Conservation (phyloP, 1,284 basidiomycete species). For the Puccinia horiana region DNA sequence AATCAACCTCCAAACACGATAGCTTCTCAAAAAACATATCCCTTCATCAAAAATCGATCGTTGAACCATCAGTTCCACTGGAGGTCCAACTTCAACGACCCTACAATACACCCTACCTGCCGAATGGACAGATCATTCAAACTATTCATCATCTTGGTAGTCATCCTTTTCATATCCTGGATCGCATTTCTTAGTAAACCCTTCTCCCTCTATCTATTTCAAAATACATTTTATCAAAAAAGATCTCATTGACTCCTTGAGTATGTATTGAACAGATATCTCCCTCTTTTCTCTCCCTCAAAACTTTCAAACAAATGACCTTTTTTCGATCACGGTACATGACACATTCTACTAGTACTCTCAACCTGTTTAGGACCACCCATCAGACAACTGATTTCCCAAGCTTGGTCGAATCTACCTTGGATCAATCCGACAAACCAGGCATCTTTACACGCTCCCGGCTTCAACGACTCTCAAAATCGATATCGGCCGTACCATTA, state of each 20-base stretch:
- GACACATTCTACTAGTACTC: too few species aligned
- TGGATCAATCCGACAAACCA: not conserved
- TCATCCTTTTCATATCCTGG: conserved; percentile 21
- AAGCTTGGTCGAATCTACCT: conserved; percentile 17
- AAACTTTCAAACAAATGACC: not conserved
- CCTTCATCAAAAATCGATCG: too few species aligned
- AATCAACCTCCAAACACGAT: too few species aligned
- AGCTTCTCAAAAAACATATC: too few species aligned
- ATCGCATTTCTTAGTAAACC: conserved; percentile 9
- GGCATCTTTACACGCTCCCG: not conserved
- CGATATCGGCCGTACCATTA: not conserved
- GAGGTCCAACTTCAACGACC: too few species aligned
- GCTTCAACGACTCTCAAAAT: not conserved
- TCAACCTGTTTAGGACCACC: conserved; percentile 43
- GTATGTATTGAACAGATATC: not conserved
- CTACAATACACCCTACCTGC: too few species aligned
- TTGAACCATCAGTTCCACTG: too few species aligned
- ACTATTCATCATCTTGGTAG: conserved; percentile 15
- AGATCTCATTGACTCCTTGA: not conserved
- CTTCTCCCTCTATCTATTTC: not conserved
- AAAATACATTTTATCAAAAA: not conserved
- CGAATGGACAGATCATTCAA: conserved; percentile 23
- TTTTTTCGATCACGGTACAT: not conserved
- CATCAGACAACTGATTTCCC: conserved; percentile 9
- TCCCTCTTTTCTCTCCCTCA: not conserved